Evolutionary conservation across 2,329 filamentous ascomycete species (phyloP), one percentile per base, ranked within the genome.

Genomic region (Hypomyces perniciosus): DNA sequence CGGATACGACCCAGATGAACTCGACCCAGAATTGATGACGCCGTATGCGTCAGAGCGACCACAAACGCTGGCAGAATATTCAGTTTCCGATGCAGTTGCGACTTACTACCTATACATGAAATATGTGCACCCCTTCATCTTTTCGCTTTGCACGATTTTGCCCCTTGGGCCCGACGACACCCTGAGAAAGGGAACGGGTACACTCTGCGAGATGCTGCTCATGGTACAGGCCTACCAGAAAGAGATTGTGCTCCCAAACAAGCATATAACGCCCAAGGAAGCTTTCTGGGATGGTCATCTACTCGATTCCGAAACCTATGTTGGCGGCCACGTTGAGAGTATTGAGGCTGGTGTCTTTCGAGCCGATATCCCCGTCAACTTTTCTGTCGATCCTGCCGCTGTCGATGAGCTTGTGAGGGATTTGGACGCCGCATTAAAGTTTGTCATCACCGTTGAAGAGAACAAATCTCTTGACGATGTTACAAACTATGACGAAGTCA

Each of bases 101-200:
- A 99, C 93, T 0, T 99, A 99, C 67, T 99, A 99, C 65, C 75
- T 99, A 55, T 99, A 99, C 78, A 99, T 99, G 95, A 99, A 99
- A 85, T 99, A 99, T 68, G 89, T 99, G n/a, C 93, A 99, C 67
- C 93, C 93, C 4, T 99, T 99, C 74, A 93, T 99, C 67, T 99
- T 99, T 77, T 97, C 95, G 1, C 76, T 99, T 0, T 99, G 93
- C 71, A 99, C 91, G 1, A 96, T 99, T 72, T 77, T 99, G 66
- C 93, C 93, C 0, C 78, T 99, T 1, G 90, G 89, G 41, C 90
- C 91, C 33, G 92, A 99, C 62, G 93, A 97, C 64, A 89, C 91
- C 1, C 69, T 97, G 61, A 83, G 93, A 59, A 99, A 99, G 68
- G 93, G 93, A 65, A 99, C 93, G 0, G 93, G 93, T 68, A 99